phyloP scores from a whole-genome alignment of 2,329 filamentous ascomycete genomes.

The Aureobasidium mangrovei region DNA sequence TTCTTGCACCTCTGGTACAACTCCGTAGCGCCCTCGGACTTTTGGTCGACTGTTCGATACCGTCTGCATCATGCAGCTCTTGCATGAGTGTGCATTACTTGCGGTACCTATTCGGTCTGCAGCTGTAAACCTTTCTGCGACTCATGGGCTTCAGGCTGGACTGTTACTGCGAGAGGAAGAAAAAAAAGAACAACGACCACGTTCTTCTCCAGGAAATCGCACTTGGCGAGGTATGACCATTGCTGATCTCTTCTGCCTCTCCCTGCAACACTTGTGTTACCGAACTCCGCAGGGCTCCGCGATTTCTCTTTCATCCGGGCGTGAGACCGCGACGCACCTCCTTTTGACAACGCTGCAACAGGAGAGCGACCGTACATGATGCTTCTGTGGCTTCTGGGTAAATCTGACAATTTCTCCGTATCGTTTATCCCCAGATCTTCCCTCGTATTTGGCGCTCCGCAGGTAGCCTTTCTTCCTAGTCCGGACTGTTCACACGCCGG shows the following conservation, averaged over 20 bases:
- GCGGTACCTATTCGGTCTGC: background rate
- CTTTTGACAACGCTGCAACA: background rate
- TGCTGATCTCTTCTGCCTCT: background rate
- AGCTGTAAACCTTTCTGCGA: background rate
- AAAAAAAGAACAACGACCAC: background rate
- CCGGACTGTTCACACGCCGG: background rate
- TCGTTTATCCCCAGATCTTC: background rate
- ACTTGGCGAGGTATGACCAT: conserved; percentile 3
- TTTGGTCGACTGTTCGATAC: background rate
- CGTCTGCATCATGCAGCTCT: conserved; percentile 9
- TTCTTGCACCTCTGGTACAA: background rate
- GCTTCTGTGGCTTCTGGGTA: conserved; percentile 1
- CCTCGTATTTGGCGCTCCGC: conserved; percentile 3
- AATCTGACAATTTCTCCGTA: background rate
- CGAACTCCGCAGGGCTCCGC: conserved; percentile 1
- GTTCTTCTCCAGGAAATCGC: background rate
- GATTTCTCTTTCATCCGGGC: background rate
- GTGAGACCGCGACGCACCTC: background rate
- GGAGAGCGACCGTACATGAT: conserved; percentile 3
- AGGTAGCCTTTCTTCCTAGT: background rate
- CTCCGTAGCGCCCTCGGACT: conserved; percentile 12
- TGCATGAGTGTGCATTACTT: conserved; percentile 1
- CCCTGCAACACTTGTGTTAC: background rate
- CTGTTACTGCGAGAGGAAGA: background rate
- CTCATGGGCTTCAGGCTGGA: background rate